Base-by-base conservation (phyloP, 202 grass and related monocot species). In the Panicum hallii region DNA sequence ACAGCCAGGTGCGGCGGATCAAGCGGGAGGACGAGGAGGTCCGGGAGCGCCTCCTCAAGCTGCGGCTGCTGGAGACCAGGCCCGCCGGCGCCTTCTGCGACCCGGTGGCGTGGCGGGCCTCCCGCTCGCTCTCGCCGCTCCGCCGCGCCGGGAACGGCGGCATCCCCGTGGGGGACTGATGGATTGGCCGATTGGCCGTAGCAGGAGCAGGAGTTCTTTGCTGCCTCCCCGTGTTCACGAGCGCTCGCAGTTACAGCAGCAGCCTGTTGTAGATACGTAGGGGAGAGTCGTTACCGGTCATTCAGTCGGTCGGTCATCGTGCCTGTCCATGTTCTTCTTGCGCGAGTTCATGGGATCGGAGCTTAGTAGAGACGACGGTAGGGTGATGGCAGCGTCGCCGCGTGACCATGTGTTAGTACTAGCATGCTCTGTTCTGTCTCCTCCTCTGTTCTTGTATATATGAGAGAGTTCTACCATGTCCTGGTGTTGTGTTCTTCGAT, bases 1-100 rank as follows among this genome's bases (percentile, higher is more conserved):
- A 97, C 90, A 95, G 90, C 82, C 95, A 93, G 83, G 89, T 97
- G 8, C 74, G 89, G 78, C 89, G 88, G 89, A 90, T 97, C 78
- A 94, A 97, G 88, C 45, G 82, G 88, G 95, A 97, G 81, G 95
- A 97, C 45, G 92, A 87, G 90, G 87, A 93, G 90, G 54, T 56
- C 62, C 84, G 91, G 74, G 67, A 66, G 70, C 88, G 75, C 1
- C 79, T 93, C 32, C 84, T 81, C 4, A 75, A 61, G 85, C 87
- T 92, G 49, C 82, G 66, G 79, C 81, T 78, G 74, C 66, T 94
- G 62, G 86, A 93, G 82, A 81, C 43, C 34, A 77, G 79, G 72
- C 94, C 87, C 1, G 82, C 2, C 15, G 17, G 1, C 15, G 45
- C n/a, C 2, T 28, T 54, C 42, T 43, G 49, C 16, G 55, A 63